Base-by-base conservation (phyloP, 2,329 filamentous ascomycete species). In the Ceratocystis destructans region DNA sequence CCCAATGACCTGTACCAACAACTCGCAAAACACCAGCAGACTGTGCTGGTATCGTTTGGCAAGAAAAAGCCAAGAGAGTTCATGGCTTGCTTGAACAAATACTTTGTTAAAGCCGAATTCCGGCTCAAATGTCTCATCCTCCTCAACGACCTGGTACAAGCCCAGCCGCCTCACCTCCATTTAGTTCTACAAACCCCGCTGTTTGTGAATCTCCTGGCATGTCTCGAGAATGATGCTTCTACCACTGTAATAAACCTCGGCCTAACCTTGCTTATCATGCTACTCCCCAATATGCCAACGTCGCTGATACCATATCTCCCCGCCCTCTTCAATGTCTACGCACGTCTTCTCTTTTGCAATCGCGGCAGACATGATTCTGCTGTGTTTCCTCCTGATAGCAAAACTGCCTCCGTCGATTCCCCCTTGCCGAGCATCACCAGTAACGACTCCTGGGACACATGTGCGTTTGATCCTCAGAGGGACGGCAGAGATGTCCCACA, bases 291-390 rank as follows among this genome's bases (percentile, higher is more conserved):
- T 72, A 89, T 93, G 74, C 89, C 89, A 0, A 86, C 83, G 70
- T 86, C 87, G 1, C 76, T 92, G 15, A 83, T 85, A 1, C 80
- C 83, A 0, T 82, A 87, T 72, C 79, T 94, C 5, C 86, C 88
- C 37, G 83, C 84, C 22, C 77, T 94, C 20, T 94, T 93, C 79
- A 87, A 91, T 69, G 86, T 94, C 64, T 94, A 94, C 73, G 88
- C 87, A 65, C 81, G 90, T 62, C 75, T 93, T 57, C 76, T 94
- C 0, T 94, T 92, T 72, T 94, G 89, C 88, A 87, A 91, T 70
- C 76, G 78, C 62, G 80, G 82, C 68, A 75, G 78, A 10, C 76
- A 79, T n/a, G 76, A 77, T 44, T 72, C 71, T 10, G 77, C 78
- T 48, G 28, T 31, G 15, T 33, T 15, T 20, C n/a, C 53, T 6